Evolutionary conservation across 164 flowering plant genomes (phyloP).

Genomic region (Chloranthus sessilifolius): DNA sequence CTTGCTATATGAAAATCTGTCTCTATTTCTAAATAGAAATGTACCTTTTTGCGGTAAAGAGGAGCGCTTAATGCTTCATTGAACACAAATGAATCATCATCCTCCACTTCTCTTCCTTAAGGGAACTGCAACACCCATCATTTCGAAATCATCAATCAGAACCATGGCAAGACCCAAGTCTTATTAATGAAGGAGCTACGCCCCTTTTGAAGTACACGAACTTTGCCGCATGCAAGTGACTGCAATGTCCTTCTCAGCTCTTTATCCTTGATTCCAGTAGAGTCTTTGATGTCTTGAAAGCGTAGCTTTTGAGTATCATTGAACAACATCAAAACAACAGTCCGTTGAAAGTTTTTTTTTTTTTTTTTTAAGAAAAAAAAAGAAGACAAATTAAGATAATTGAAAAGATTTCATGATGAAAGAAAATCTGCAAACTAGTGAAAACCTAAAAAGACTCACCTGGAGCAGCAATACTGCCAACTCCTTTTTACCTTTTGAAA

Average conservation of each 20-base stretch:
- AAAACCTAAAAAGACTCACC: slow-evolving; percentile 34
- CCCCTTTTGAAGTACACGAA: slow-evolving; percentile 85
- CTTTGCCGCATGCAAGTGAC: slow-evolving; percentile 91
- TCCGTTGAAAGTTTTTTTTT: too few species aligned
- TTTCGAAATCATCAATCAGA: too few species aligned
- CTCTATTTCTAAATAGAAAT: too few species aligned
- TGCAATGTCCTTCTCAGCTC: slow-evolving; percentile 86
- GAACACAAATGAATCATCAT: too few species aligned
- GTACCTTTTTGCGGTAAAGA: too few species aligned
- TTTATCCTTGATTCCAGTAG: slow-evolving; percentile 86
- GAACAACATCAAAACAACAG: slow-evolving; percentile 86
- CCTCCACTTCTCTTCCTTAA: slow-evolving; percentile 85
- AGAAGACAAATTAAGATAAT: slow-evolving; percentile 5
- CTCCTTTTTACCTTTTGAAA: slow-evolving; percentile 89
- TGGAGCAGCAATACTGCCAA: slow-evolving; percentile 89
- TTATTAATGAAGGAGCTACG: too few species aligned
- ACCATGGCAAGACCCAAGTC: too few species aligned
- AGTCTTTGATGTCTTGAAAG: slow-evolving; percentile 76
- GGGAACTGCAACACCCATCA: slow-evolving; percentile 75
- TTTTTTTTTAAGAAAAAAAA: too few species aligned
- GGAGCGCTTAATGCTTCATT: too few species aligned
- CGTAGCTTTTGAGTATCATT: slow-evolving; percentile 73
- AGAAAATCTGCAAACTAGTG: too few species aligned
- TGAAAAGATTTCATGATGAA: background rate
- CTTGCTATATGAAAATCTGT: too few species aligned